phyloP scores from a whole-genome alignment of 805 yeast species.

The Kluyveromyces nonfermentans region DNA sequence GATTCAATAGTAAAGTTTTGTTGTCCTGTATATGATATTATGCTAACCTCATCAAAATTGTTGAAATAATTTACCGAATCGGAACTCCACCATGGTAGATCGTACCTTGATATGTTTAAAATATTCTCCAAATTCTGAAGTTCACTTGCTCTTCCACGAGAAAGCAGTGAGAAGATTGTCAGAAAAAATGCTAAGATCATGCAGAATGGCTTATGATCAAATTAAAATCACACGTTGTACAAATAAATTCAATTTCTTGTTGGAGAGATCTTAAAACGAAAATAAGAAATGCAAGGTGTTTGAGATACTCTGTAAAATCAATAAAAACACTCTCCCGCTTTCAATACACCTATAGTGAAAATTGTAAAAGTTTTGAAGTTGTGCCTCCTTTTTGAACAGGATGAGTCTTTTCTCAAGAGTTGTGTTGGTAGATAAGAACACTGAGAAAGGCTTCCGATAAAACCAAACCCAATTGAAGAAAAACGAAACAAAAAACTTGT shows the following conservation, averaged over 20 bases:
- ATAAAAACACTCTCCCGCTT: too few species aligned
- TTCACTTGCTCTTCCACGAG: slow-evolving; percentile 11
- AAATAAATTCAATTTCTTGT: neutral
- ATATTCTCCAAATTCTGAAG: slow-evolving; percentile 12
- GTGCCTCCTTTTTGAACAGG: too few species aligned
- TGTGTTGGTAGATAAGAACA: too few species aligned
- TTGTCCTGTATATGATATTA: slow-evolving; percentile 24
- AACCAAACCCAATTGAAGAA: too few species aligned
- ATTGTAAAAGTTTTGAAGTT: too few species aligned
- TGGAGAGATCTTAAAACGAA: too few species aligned
- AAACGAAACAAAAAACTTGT: too few species aligned
- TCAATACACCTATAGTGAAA: too few species aligned
- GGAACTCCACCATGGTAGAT: slow-evolving; percentile 8
- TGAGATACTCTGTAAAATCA: too few species aligned
- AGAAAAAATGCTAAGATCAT: neutral
- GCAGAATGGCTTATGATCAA: neutral
- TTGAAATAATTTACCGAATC: slow-evolving; percentile 10
- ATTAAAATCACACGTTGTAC: neutral
- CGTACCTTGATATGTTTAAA: slow-evolving; percentile 8
- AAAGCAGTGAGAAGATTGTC: neutral
- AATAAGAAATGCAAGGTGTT: neutral
- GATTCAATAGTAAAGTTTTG: slow-evolving; percentile 22
- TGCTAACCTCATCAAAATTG: slow-evolving; percentile 14
- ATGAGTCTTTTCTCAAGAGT: too few species aligned
- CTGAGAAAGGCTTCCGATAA: too few species aligned